Percentiles rank a stretch among this genome's conserved stretches.
Conservation (phyloP, 257 asterid species). For the Gardenia jasminoides region DNA sequence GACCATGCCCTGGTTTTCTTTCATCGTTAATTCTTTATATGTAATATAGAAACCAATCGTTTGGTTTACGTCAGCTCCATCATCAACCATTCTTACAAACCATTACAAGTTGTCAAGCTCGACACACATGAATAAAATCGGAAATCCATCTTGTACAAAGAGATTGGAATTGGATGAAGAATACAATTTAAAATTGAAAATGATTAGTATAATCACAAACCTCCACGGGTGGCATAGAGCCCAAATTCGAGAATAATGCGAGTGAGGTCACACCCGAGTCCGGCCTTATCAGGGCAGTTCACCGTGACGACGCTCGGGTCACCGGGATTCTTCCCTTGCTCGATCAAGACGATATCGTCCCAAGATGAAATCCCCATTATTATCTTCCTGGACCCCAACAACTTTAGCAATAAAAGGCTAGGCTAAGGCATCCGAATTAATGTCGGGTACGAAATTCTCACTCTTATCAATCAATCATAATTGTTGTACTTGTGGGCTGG, state of each 20-base stretch:
- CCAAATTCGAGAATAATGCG: constrained; percentile 48
- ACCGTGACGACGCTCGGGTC: constrained; percentile 46
- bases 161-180: not conserved
- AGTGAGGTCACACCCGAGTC: constrained; percentile 50
- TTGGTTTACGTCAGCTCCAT: not conserved
- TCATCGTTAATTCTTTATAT: not conserved
- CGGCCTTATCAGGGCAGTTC: constrained; percentile 52
- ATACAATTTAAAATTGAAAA: not conserved
- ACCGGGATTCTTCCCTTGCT: constrained; percentile 34
- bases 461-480: not conserved
- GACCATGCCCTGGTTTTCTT: not conserved
- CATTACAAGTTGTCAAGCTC: not conserved
- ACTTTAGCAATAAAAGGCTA: not conserved
- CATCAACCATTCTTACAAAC: not conserved
- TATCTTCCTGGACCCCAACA: not conserved
- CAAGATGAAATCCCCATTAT: constrained; percentile 44
- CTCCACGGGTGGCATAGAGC: constrained; percentile 44
- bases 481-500: not conserved
- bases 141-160: not conserved
- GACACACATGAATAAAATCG: not conserved
- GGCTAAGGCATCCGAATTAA: no score
- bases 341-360: constrained; percentile 49
- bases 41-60: not conserved
- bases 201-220: constrained; percentile 11
- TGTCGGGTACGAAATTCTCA: no score